Evolutionary conservation across 1,284 basidiomycete genomes (phyloP).

Genomic region (Exobasidium cylindrosporum): DNA sequence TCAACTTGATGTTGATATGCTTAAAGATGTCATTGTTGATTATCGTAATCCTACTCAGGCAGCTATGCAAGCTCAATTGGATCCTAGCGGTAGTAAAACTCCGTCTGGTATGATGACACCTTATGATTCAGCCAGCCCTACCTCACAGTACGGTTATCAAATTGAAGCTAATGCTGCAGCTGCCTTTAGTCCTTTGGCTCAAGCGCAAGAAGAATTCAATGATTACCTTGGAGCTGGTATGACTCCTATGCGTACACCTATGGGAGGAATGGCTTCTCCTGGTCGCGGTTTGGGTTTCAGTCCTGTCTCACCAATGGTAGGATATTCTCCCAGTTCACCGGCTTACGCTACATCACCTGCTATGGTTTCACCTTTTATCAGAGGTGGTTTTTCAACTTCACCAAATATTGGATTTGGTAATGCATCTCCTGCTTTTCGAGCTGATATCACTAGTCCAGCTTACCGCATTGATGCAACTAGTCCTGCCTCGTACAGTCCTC

Average conservation of each 20-base stretch:
- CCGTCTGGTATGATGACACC: conserved; percentile 52
- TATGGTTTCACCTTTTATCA: conserved; percentile 12
- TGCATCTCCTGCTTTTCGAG: conserved; percentile 58
- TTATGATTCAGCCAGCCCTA: conserved; percentile 72
- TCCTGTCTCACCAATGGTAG: conserved; percentile 21
- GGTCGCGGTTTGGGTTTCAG: conserved; percentile 30
- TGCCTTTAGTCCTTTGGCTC: conserved; percentile 89
- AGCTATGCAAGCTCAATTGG: conserved; percentile 26
- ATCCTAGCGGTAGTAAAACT: conserved; percentile 45
- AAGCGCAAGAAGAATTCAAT: conserved; percentile 72
- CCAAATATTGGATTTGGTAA: conserved; percentile 66
- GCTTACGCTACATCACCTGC: conserved; percentile 34
- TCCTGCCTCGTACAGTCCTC: conserved; percentile 34
- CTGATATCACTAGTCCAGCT: conserved; percentile 40
- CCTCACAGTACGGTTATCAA: conserved; percentile 50
- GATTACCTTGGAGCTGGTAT: conserved; percentile 69
- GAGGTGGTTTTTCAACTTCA: conserved; percentile 40
- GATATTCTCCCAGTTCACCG: conserved; percentile 48
- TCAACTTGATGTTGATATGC: conserved; percentile 92
- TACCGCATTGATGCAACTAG: conserved; percentile 26
- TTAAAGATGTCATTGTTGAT: conserved; percentile 98
- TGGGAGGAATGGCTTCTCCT: conserved; percentile 45
- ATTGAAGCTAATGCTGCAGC: conserved; percentile 72
- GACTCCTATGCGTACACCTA: conserved; percentile 64
- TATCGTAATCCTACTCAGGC: conserved; percentile 70